Conservation (phyloP, 805 yeast genomes). For the Jamesozyma lodderae region DNA sequence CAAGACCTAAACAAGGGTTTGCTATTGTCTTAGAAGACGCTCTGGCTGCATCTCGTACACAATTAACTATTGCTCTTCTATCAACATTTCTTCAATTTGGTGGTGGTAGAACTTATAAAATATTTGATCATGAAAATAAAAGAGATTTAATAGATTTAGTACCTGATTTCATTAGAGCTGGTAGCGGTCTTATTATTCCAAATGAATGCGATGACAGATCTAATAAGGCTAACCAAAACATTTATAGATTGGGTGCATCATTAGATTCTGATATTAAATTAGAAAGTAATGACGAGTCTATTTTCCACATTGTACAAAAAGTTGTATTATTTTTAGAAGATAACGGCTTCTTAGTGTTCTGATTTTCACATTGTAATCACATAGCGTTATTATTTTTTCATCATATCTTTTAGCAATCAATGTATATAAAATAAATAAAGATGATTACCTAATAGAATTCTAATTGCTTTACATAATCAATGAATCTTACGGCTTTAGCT, state of each 20-base stretch:
- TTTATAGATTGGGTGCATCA: slow-evolving; percentile 37
- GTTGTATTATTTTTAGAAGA: slow-evolving; percentile 65
- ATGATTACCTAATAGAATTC: too few species aligned
- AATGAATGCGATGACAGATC: slow-evolving; percentile 11
- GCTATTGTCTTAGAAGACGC: slow-evolving; percentile 58
- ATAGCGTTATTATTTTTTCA: not conserved
- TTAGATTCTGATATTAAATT: slow-evolving; percentile 47
- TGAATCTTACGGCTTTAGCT: slow-evolving; percentile 19
- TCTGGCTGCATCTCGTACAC: slow-evolving; percentile 50
- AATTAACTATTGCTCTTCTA: slow-evolving; percentile 74
- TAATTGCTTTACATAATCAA: slow-evolving; percentile 16
- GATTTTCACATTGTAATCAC: slow-evolving; percentile 4
- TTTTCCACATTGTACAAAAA: slow-evolving; percentile 65
- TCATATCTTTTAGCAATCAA: too few species aligned
- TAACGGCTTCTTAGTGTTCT: slow-evolving; percentile 52
- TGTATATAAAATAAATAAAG: too few species aligned
- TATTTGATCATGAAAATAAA: slow-evolving; percentile 42
- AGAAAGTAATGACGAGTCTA: slow-evolving; percentile 44
- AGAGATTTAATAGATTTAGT: slow-evolving; percentile 58
- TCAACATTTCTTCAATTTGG: slow-evolving; percentile 84
- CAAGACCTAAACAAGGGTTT: slow-evolving; percentile 84
- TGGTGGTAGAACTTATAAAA: slow-evolving; percentile 66
- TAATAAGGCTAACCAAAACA: slow-evolving; percentile 24
- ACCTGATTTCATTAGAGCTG: slow-evolving; percentile 50
- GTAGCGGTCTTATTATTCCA: slow-evolving; percentile 78